Evolutionary conservation across 1,284 basidiomycete species (phyloP).

Genomic region (Apiotrichum gamsii): DNA sequence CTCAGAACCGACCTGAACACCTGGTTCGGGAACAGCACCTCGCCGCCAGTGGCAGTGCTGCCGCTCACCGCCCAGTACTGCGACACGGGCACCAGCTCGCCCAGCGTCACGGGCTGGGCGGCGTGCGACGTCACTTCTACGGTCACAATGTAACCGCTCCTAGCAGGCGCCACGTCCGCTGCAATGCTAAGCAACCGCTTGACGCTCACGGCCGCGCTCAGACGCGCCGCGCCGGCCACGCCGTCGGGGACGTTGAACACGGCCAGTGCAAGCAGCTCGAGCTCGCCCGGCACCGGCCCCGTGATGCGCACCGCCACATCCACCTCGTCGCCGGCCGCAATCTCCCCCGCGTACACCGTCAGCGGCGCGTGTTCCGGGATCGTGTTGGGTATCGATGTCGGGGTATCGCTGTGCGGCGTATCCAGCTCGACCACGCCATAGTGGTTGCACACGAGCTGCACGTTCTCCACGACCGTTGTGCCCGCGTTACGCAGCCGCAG

Average conservation of each 20-base stretch:
- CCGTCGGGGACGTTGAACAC: conserved; percentile 20
- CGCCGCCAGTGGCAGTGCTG: not conserved
- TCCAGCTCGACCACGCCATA: conserved; percentile 20
- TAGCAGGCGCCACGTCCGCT: conserved; percentile 2
- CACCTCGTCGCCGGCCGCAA: conserved; percentile 24
- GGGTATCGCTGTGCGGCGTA: conserved; percentile 19
- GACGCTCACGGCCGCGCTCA: conserved; percentile 18
- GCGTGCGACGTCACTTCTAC: conserved; percentile 10
- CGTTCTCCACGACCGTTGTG: conserved; percentile 20
- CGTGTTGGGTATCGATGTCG: conserved; percentile 21
- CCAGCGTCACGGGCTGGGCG: conserved; percentile 5
- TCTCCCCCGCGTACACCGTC: conserved; percentile 8
- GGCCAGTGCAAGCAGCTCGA: conserved; percentile 27
- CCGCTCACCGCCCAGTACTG: conserved; percentile 9
- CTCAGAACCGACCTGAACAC: conserved; percentile 17
- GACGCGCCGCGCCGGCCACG: conserved; percentile 9
- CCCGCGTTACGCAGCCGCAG: conserved; percentile 42
- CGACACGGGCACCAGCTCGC: not conserved
- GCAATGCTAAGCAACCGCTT: conserved; percentile 8
- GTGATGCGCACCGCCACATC: conserved; percentile 23
- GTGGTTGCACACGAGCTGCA: conserved; percentile 34
- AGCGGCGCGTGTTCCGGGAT: conserved; percentile 18
- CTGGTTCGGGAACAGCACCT: conserved; percentile 29
- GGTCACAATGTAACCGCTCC: conserved; percentile 7
- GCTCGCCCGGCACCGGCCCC: conserved; percentile 10